Percentiles rank a stretch among this genome's conserved stretches.
phyloP scores from a whole-genome alignment of 148 eudicot genomes.

The Rhododendron mucronatum region DNA sequence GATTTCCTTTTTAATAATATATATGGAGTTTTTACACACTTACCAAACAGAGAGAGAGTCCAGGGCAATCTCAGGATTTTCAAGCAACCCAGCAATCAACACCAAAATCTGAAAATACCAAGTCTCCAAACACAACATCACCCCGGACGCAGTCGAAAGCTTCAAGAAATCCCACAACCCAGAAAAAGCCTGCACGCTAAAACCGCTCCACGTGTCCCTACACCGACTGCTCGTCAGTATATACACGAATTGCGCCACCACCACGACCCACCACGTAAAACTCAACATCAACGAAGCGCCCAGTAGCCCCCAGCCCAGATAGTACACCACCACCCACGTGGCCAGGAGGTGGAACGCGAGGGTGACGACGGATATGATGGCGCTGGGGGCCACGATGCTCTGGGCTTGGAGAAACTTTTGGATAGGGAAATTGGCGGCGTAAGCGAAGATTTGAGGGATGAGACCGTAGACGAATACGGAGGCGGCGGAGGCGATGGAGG shows the following conservation, averaged over 20 bases:
- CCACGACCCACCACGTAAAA: slow-evolving; percentile 59
- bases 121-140: slow-evolving; percentile 63
- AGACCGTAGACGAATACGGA: slow-evolving; percentile 53
- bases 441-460: slow-evolving; percentile 63
- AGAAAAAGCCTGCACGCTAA: slow-evolving; percentile 35
- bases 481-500: slow-evolving; percentile 30
- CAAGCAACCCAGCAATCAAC: slow-evolving; percentile 44
- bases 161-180: slow-evolving; percentile 58
- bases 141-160: slow-evolving; percentile 49
- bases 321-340: slow-evolving; percentile 38
- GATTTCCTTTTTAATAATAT: too few species aligned
- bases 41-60: slow-evolving; percentile 61
- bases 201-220: slow-evolving; percentile 47
- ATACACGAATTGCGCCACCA: slow-evolving; percentile 47
- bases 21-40: background rate
- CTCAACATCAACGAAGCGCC: slow-evolving; percentile 53
- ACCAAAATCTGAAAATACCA: slow-evolving; percentile 60
- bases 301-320: slow-evolving; percentile 38
- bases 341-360: slow-evolving; percentile 35
- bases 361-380: slow-evolving; percentile 44
- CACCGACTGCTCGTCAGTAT: slow-evolving; percentile 35
- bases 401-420: slow-evolving; percentile 61
- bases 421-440: slow-evolving; percentile 55
- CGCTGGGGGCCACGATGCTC: slow-evolving; percentile 50
- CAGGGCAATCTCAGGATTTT: slow-evolving; percentile 45